phyloP scores from a whole-genome alignment of 208 protist genomes.

The Vickermania spadyakhi region DNA sequence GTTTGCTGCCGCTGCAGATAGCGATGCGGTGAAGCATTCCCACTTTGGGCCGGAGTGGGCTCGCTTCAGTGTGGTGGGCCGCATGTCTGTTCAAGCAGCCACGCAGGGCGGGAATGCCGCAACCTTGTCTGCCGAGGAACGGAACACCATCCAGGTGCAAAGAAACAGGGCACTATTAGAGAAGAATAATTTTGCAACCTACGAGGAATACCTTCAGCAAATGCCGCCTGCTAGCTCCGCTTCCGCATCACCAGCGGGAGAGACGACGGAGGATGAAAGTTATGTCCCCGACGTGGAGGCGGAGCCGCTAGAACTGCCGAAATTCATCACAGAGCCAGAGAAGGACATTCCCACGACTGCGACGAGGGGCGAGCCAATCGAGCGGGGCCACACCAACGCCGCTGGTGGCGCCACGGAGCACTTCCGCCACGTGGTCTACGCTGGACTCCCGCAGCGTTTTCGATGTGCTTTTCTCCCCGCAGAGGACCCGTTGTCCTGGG shows the following conservation, averaged over 20 bases:
- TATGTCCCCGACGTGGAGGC: not conserved
- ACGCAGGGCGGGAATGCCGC: conserved; percentile 14
- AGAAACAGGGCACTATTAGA: conserved; percentile 28
- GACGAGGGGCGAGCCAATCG: not conserved
- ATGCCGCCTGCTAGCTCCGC: conserved; percentile 29
- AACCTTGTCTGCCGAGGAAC: conserved; percentile 20
- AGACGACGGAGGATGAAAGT: not conserved
- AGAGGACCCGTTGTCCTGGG: conserved; percentile 65
- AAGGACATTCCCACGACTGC: not conserved
- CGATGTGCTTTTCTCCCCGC: conserved; percentile 8
- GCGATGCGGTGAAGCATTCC: conserved; percentile 45
- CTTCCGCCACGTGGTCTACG: conserved; percentile 2
- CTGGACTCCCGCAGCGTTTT: not conserved
- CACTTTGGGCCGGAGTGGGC: conserved; percentile 82
- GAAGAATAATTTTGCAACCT: conserved; percentile 43
- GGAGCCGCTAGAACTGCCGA: conserved; percentile 24
- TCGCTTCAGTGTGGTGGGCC: conserved; percentile 52
- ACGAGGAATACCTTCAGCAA: conserved; percentile 56
- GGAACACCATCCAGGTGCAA: conserved; percentile 35
- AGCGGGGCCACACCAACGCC: not conserved
- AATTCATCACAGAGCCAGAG: conserved; percentile 28
- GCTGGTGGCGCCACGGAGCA: not conserved
- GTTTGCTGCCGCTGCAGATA: conserved; percentile 53
- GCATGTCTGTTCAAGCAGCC: conserved; percentile 53
- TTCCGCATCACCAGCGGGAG: not conserved